phyloP scores from a whole-genome alignment of 2,329 filamentous ascomycete genomes.

The Verticillium isaacii region DNA sequence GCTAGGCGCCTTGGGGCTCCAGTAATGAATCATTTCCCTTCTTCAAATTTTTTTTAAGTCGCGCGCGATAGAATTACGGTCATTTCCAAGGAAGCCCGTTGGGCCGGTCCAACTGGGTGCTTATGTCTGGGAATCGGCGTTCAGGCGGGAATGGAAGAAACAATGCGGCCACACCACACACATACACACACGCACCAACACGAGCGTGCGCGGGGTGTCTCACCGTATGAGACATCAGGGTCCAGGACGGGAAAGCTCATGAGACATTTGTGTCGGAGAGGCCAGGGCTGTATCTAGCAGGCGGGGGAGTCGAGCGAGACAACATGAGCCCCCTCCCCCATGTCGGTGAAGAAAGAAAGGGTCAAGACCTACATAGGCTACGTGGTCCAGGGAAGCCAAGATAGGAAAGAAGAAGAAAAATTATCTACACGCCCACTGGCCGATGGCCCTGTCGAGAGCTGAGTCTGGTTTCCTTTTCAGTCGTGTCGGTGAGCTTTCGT shows the following conservation, averaged over 20 bases:
- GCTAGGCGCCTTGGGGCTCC: neutral
- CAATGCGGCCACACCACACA: neutral
- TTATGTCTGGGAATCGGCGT: neutral
- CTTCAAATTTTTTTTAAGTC: neutral
- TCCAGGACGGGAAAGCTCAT: neutral
- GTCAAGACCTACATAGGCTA: too few relatives aligned
- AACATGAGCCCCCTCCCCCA: too few relatives aligned
- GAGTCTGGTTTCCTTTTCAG: neutral
- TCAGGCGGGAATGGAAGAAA: neutral
- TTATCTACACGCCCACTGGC: too few relatives aligned
- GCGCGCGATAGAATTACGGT: neutral
- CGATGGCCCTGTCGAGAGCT: too few relatives aligned
- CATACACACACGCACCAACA: neutral
- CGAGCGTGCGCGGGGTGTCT: neutral
- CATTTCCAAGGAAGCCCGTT: neutral
- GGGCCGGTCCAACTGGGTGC: neutral
- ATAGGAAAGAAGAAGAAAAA: too few relatives aligned
- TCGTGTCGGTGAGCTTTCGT: neutral
- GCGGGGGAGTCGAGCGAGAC: too few relatives aligned
- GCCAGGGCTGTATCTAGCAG: too few relatives aligned
- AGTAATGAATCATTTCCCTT: neutral
- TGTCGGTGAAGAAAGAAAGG: too few relatives aligned
- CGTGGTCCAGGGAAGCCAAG: too few relatives aligned
- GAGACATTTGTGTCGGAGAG: neutral
- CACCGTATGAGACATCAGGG: neutral